Conservation (phyloP, 179 eudicot genomes). For the Spinacia oleracea region DNA sequence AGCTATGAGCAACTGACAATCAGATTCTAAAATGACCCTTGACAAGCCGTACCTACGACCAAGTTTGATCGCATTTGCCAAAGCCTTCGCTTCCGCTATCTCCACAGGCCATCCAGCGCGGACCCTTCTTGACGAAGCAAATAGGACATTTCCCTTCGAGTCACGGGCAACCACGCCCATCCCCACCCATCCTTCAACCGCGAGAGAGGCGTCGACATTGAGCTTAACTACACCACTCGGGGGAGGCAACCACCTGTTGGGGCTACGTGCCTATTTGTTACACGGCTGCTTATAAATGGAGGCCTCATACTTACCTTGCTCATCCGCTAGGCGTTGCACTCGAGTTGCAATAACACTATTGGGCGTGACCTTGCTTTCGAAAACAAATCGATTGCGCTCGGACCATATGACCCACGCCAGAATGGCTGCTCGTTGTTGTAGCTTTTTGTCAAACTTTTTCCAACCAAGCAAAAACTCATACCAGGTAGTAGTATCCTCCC, state of each 20-base stretch:
- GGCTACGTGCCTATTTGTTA: not conserved
- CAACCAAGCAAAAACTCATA: not conserved
- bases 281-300: too few relatives aligned
- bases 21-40: not conserved
- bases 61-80: not conserved
- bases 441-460: not conserved
- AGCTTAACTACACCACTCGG: not conserved
- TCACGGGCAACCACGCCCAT: not conserved
- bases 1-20: not conserved
- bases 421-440: too few relatives aligned
- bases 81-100: not conserved
- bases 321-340: too few relatives aligned
- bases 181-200: not conserved
- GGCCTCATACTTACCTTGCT: too few relatives aligned
- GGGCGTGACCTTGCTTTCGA: too few relatives aligned
- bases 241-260: not conserved
- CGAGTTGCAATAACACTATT: too few relatives aligned
- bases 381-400: too few relatives aligned
- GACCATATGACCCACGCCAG: too few relatives aligned
- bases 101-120: not conserved
- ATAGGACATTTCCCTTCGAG: not conserved
- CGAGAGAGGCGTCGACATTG: not conserved
- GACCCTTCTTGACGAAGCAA: not conserved
- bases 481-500: not conserved
- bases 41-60: not conserved